Conservation (phyloP, 257 asterid genomes). For the Knoxia roxburghii region DNA sequence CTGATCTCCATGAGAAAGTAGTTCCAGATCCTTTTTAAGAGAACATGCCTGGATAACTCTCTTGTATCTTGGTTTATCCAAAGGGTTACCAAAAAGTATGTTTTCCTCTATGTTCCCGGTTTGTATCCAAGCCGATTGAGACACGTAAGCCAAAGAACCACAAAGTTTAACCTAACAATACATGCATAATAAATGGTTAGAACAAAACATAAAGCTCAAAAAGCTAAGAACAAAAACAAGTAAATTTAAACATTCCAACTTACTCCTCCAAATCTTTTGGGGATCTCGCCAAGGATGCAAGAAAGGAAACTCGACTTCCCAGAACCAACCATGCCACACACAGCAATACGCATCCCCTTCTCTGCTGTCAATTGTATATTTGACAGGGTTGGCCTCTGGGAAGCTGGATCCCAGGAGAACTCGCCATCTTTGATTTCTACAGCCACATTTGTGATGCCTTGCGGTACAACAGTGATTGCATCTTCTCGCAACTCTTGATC, state of each 20-base stretch:
- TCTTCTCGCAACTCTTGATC: slow-evolving; percentile 64
- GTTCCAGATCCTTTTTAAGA: slow-evolving; percentile 82
- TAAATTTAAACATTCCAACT: slow-evolving; percentile 23
- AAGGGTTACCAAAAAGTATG: slow-evolving; percentile 88
- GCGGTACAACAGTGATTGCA: slow-evolving; percentile 48
- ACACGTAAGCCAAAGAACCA: slow-evolving; percentile 87
- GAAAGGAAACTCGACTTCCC: slow-evolving; percentile 77
- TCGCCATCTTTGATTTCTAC: slow-evolving; percentile 56
- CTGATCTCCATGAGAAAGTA: slow-evolving; percentile 93
- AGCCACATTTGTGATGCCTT: slow-evolving; percentile 40
- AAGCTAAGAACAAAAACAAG: slow-evolving; percentile 12
- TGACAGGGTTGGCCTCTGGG: slow-evolving; percentile 44
- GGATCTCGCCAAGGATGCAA: slow-evolving; percentile 75
- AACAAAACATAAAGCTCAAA: background rate
- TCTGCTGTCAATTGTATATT: slow-evolving; percentile 43
- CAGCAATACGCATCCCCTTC: slow-evolving; percentile 73
- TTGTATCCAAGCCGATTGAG: slow-evolving; percentile 99
- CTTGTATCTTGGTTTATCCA: slow-evolving; percentile 91
- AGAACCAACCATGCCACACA: slow-evolving; percentile 74
- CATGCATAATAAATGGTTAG: slow-evolving; percentile 22
- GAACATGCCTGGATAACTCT: slow-evolving; percentile 87
- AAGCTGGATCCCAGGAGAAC: slow-evolving; percentile 54
- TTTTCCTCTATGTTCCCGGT: slow-evolving; percentile 94
- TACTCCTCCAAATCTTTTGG: slow-evolving; percentile 68
- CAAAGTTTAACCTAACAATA: slow-evolving; percentile 68